These are phyloP conservation scores for Pythium sukuiense DNA, from an alignment of 352 stramenopile genomes.

Conservation along the genomic window DNA sequence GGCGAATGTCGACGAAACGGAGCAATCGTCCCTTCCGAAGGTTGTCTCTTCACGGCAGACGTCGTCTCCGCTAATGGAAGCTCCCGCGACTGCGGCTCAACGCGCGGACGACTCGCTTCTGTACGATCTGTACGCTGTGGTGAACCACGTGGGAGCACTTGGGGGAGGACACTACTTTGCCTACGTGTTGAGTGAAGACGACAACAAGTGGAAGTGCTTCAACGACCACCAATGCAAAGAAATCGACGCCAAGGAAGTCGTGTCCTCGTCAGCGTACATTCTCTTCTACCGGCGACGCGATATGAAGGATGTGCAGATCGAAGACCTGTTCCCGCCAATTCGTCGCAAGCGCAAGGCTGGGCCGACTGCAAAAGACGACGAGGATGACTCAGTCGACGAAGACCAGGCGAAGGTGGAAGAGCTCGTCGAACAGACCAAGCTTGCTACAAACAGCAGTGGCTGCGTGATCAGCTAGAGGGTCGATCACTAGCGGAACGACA, in stretches of 20 bases:
- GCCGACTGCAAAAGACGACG: slow-evolving; percentile 35
- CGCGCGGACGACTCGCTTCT: slow-evolving; percentile 60
- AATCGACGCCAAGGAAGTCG: slow-evolving; percentile 85
- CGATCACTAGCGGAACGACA: not conserved
- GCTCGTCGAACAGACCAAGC: slow-evolving; percentile 65
- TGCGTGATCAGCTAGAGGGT: slow-evolving; percentile 57
- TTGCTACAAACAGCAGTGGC: slow-evolving; percentile 43
- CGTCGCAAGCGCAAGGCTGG: slow-evolving; percentile 31
- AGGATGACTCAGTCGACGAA: slow-evolving; percentile 26
- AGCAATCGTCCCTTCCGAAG: slow-evolving; percentile 6
- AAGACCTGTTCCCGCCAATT: slow-evolving; percentile 75
- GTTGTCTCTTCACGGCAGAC: not conserved
- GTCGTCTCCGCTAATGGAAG: slow-evolving; percentile 43
- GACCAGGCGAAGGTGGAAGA: slow-evolving; percentile 72
- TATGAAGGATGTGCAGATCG: slow-evolving; percentile 58
- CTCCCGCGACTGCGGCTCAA: slow-evolving; percentile 56
- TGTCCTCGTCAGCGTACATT: slow-evolving; percentile 88
- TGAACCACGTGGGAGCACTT: slow-evolving; percentile 97
- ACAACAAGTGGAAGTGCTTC: slow-evolving; percentile 97
- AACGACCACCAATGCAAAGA: slow-evolving; percentile 94
- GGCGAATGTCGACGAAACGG: not conserved
- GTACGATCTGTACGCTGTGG: slow-evolving; percentile 97
- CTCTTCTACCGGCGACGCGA: slow-evolving; percentile 89
- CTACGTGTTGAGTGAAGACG: slow-evolving; percentile 76
- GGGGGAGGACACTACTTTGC: slow-evolving; percentile 96